Conservation (phyloP, 2,329 filamentous ascomycete species). For the Cryphonectria carpinicola region DNA sequence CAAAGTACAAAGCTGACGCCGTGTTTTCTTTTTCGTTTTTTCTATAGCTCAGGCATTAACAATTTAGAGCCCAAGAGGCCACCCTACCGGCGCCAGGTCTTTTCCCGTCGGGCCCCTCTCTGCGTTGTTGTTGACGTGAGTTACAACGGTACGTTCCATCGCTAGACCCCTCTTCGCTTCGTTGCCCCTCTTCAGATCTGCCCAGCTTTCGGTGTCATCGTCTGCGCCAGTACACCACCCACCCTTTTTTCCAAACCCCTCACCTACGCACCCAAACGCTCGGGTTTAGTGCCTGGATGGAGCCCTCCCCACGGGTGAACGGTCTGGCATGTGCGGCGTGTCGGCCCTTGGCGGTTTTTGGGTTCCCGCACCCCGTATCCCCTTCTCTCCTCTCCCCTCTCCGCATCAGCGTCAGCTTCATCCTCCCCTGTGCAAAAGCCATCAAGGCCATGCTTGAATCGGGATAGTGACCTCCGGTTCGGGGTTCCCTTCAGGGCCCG, state of each 20-base stretch:
- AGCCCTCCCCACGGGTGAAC: slow-evolving; percentile 16
- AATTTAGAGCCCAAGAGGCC: not conserved
- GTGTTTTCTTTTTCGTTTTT: not conserved
- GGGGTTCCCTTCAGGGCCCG: slow-evolving; percentile 17
- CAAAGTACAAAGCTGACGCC: slow-evolving; percentile 21
- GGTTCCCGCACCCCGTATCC: not conserved
- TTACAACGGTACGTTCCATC: slow-evolving; percentile 27
- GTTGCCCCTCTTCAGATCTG: slow-evolving; percentile 19
- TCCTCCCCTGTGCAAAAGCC: not conserved
- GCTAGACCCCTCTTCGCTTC: slow-evolving; percentile 4
- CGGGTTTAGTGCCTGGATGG: slow-evolving; percentile 23
- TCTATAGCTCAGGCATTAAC: slow-evolving; percentile 19
- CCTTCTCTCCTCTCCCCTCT: slow-evolving; percentile 9
- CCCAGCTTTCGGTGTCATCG: slow-evolving; percentile 11
- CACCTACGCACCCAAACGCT: slow-evolving; percentile 28
- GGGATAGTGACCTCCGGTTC: slow-evolving; percentile 8
- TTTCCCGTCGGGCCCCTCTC: not conserved
- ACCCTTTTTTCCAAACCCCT: slow-evolving; percentile 23
- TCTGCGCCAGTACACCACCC: slow-evolving; percentile 22
- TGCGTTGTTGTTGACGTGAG: not conserved
- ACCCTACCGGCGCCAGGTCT: not conserved
- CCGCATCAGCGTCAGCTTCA: slow-evolving; percentile 14
- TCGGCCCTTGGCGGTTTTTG: slow-evolving; percentile 18
- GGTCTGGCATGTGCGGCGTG: slow-evolving; percentile 21
- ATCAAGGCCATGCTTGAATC: not conserved